phyloP scores from a whole-genome alignment of 805 yeast genomes.

The Candida koratica region DNA sequence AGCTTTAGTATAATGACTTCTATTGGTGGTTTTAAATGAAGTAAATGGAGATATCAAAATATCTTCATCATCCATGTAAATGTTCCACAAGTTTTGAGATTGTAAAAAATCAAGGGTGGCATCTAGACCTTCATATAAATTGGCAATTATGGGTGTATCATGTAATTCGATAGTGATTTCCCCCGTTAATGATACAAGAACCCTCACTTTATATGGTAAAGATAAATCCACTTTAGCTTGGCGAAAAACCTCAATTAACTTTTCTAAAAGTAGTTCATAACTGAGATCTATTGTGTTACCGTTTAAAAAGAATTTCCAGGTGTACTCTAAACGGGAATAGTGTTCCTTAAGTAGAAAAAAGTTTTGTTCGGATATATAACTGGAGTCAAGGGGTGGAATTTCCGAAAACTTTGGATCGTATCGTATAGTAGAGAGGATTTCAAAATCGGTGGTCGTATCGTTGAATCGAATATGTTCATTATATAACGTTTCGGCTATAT shows the following conservation, averaged over 20 bases:
- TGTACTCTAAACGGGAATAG: conserved; percentile 51
- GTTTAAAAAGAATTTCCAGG: conserved; percentile 48
- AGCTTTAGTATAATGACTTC: conserved; percentile 62
- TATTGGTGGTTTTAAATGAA: conserved; percentile 78
- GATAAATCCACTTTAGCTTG: conserved; percentile 17
- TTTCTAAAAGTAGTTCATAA: conserved; percentile 35
- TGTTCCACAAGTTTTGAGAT: conserved; percentile 43
- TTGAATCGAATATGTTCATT: conserved; percentile 1
- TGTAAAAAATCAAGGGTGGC: conserved; percentile 9
- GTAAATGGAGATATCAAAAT: conserved; percentile 65
- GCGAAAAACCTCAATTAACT: conserved; percentile 26
- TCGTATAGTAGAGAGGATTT: conserved; percentile 66
- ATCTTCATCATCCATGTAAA: conserved; percentile 55
- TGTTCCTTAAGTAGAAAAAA: conserved; percentile 69
- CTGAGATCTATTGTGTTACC: conserved; percentile 31
- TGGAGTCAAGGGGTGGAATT: conserved; percentile 23
- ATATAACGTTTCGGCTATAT: conserved; percentile 4
- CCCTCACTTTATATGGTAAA: conserved; percentile 31
- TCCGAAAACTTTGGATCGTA: conserved; percentile 59
- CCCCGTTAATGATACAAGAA: conserved; percentile 29
- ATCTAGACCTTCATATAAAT: conserved; percentile 30
- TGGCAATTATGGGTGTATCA: conserved; percentile 21
- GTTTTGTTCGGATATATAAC: conserved; percentile 22
- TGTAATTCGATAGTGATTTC: conserved; percentile 30
- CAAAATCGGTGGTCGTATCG: conserved; percentile 35